Evolutionary conservation across 2,329 filamentous ascomycete genomes (phyloP).

Genomic region (Phyllosticta citriasiana): DNA sequence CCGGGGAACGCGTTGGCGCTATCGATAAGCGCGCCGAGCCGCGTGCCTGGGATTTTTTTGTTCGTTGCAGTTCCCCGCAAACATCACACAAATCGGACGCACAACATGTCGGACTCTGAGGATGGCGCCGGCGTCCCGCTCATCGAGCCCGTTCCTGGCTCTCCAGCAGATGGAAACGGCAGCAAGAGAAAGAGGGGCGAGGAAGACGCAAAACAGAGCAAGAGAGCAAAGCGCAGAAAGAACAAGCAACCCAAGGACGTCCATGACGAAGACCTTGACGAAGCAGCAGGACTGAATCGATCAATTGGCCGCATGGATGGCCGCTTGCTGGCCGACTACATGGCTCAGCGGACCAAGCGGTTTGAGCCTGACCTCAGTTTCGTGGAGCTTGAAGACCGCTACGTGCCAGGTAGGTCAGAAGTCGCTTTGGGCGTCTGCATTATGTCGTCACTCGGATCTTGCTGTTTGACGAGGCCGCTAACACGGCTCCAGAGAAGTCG

Average conservation of each 20-base stretch:
- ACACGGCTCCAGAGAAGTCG: conserved; percentile 46
- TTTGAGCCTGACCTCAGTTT: conserved; percentile 73
- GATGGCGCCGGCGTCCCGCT: conserved; percentile 34
- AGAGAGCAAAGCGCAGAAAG: conserved; percentile 45
- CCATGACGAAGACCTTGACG: conserved; percentile 47
- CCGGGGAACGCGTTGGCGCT: conserved; percentile 6
- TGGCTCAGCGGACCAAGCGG: conserved; percentile 66
- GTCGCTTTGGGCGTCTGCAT: neutral
- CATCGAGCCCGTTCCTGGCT: conserved; percentile 30
- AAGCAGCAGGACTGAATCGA: conserved; percentile 55
- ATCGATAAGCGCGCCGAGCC: conserved; percentile 7
- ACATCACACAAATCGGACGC: conserved; percentile 12
- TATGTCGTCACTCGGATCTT: conserved; percentile 3
- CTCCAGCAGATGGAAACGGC: conserved; percentile 15
- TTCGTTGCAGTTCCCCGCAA: conserved; percentile 3
- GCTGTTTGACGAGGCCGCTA: neutral
- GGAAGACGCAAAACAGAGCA: conserved; percentile 22
- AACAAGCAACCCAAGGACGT: conserved; percentile 49
- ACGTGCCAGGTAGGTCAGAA: conserved; percentile 57
- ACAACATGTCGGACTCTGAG: conserved; percentile 37
- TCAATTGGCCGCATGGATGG: conserved; percentile 76
- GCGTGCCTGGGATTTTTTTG: conserved; percentile 1
- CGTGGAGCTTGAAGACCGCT: conserved; percentile 74
- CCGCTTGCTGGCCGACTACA: conserved; percentile 71
- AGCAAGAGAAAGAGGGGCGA: conserved; percentile 33